Base-by-base conservation (phyloP, 2,329 filamentous ascomycete genomes). In the Arthrobotrys musiformis region DNA sequence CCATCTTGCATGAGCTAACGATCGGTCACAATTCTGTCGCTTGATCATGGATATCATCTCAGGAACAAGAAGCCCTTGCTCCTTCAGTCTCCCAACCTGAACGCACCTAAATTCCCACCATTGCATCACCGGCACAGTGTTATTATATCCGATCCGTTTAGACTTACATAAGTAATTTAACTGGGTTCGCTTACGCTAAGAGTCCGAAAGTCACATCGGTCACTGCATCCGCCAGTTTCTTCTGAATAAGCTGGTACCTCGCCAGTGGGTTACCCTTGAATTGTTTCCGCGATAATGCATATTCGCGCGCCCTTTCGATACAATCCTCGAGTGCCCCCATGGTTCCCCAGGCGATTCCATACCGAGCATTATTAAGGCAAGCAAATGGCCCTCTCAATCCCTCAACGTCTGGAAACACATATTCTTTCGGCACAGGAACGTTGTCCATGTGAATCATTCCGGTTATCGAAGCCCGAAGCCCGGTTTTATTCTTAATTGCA, bases 31-130 rank as follows among this genome's bases (percentile, higher is more conserved):
- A 84, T 99, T 99, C 85, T 98, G 94, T 80, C 95, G 88, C 88
- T 99, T 99, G 83, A 98, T 90, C 92, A 99, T 91, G 7, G 88
- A 90, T 81, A 99, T 97, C 94, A 98, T 98, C 86, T 99, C 95
- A 5, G 95, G 94, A 1, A 91, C 90, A 24, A 89, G 90, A 84
- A 93, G 92, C 79, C 94, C 94, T 82, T 93, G 90, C 81, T 98
- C 94, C 88, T 97, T 98, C 72, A 98, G 88, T 78, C 94, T 87
- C 63, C 93, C 94, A 37, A 98, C 94, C 84, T 99, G 95, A 72
- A 93, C 6, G 93, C 91, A 78, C 15, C 70, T 72, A 42, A 19
- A 6, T 3, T 42, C n/a, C 2, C 26, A n/a, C n/a, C n/a, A n/a
- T n/a, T n/a, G n/a, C 42, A 7, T 26, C 24, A 13, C 28, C 26